A percentile compares a stretch with the other conserved stretches of the same genome.
These are phyloP conservation scores for Mycena vulgaris DNA, from an alignment of 768 basidiomycete genomes.

Conservation along the genomic window DNA sequence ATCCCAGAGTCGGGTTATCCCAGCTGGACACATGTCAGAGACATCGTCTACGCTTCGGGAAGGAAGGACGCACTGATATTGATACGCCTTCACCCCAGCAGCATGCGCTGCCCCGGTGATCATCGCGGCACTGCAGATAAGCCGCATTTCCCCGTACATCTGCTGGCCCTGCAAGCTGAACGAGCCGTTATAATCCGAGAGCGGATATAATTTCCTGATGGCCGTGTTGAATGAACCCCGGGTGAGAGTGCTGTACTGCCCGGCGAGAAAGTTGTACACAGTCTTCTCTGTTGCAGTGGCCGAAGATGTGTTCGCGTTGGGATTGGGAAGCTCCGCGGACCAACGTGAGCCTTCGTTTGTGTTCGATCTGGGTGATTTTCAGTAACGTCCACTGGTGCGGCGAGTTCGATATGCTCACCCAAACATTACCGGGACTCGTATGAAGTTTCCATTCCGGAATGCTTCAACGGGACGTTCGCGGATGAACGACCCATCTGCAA, in stretches of 20 bases:
- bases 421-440: slow-evolving; percentile 57
- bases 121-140: slow-evolving; percentile 59
- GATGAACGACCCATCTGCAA: slow-evolving; percentile 54
- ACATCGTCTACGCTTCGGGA: neutral
- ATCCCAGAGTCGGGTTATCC: slow-evolving; percentile 58
- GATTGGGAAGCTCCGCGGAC: slow-evolving; percentile 53
- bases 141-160: slow-evolving; percentile 63
- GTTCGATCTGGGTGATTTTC: slow-evolving; percentile 51
- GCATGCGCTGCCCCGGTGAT: slow-evolving; percentile 47
- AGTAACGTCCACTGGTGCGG: neutral
- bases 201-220: slow-evolving; percentile 52
- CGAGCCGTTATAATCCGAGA: slow-evolving; percentile 50
- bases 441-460: slow-evolving; percentile 54
- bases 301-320: slow-evolving; percentile 56
- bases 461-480: slow-evolving; percentile 56
- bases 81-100: slow-evolving; percentile 45
- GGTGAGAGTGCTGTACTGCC: slow-evolving; percentile 55
- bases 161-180: slow-evolving; percentile 59
- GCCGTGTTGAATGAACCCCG: slow-evolving; percentile 48
- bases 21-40: slow-evolving; percentile 42
- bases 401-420: slow-evolving; percentile 45
- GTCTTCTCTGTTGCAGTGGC: slow-evolving; percentile 53
- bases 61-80: slow-evolving; percentile 54
- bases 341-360: slow-evolving; percentile 60
- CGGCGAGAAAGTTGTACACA: slow-evolving; percentile 59